These are phyloP conservation scores for Protomyces arabidopsidicola DNA, from an alignment of 1,139 yeast species.

Conservation along the genomic window DNA sequence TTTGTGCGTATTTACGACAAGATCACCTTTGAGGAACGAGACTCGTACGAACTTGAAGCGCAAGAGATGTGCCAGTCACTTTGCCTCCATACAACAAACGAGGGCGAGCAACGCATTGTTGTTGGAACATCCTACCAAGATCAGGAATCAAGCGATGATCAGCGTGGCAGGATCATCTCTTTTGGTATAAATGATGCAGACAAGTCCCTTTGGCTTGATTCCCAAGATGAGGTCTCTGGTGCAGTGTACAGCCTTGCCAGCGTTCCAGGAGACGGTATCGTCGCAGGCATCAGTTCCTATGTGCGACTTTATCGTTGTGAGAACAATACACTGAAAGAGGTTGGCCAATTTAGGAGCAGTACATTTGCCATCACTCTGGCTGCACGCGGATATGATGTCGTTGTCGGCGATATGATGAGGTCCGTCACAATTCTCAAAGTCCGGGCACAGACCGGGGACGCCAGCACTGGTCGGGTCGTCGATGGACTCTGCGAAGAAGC, in stretches of 20 bases:
- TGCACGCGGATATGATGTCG: constrained; percentile 25
- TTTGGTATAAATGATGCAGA: constrained; percentile 29
- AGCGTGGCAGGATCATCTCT: constrained; percentile 32
- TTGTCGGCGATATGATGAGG: constrained; percentile 35
- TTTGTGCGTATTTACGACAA: constrained; percentile 31
- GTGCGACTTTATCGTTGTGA: constrained; percentile 23
- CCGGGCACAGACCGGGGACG: not conserved
- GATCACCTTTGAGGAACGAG: constrained; percentile 27
- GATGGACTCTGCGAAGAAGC: constrained; percentile 30
- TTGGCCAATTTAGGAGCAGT: constrained; percentile 30
- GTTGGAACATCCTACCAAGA: constrained; percentile 34
- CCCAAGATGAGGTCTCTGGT: constrained; percentile 31
- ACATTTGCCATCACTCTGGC: constrained; percentile 33
- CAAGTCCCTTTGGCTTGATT: constrained; percentile 28
- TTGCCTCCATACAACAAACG: constrained; percentile 22
- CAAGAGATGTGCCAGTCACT: constrained; percentile 34
- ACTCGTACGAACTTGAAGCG: constrained; percentile 29
- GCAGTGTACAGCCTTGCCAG: constrained; percentile 32
- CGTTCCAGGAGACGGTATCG: constrained; percentile 27
- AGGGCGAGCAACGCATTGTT: constrained; percentile 28
- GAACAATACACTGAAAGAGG: constrained; percentile 5
- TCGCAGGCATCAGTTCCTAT: constrained; percentile 33
- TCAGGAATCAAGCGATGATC: constrained; percentile 27
- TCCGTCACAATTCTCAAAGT: constrained; percentile 29
- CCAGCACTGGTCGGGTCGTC: not conserved